Base-by-base conservation (phyloP, 257 asterid genomes). In the Fraxinus quadrangulata region DNA sequence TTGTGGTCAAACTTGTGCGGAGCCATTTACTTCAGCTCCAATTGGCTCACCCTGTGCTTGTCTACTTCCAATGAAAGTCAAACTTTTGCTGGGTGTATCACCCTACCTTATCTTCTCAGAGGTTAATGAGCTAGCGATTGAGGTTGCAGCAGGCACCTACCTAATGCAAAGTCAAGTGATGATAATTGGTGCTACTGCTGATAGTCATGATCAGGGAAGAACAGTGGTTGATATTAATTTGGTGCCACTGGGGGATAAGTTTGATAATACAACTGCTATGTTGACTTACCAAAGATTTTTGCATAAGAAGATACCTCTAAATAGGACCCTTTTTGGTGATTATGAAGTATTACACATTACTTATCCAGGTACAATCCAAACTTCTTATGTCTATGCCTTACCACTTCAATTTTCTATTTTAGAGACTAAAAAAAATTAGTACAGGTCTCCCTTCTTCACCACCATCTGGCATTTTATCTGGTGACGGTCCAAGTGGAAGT, bases 121-220 rank as follows among this genome's bases (percentile, higher is more conserved):
- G 81, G 97, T 93, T 77, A 88, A 83, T 23, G 94, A 88, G 84
- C 86, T 96, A 56, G 99, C 87, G 83, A 88, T 90, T 81, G 97
- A 96, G 92, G 86, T 96, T 79, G 99, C 99, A 70, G 93, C 92
- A 39, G 99, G 96, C 73, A 88, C 97, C 71, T 96, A 92, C 86
- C 87, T 96, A 21, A 85, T 85, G 70, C 98, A 94, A 85, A 91
- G 96, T 77, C 99, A 96, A 85, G 98, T 96, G 66, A 76, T 83
- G 33, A 92, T 96, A 70, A 84, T 88, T 73, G 99, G 99, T 76
- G 99, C 99, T 19, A 91, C 85, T 86, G 96, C 98, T 80, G 98
- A 93, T 80, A 83, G 26, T 83, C 92, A 86, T 82, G 84, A 90
- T 77, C 98, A 92, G 85, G 99, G 80, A 80, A 92, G 84, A 75